Conservation (phyloP, 2,329 filamentous ascomycete species). For the Thielaviopsis euricoi region DNA sequence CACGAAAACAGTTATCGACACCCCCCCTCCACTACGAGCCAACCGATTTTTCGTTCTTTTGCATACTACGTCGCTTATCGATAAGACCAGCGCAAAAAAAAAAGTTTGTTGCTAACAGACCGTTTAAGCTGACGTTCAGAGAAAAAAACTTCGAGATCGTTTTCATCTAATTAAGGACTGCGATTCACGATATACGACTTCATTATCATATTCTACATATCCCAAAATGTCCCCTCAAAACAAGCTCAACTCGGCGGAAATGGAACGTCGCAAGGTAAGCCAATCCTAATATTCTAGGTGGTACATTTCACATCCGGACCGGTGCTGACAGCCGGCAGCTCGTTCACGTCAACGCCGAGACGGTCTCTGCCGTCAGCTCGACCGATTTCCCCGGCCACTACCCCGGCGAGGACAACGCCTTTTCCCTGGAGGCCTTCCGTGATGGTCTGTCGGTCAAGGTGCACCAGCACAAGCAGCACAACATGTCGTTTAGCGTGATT, state of each 20-base stretch:
- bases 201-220: background rate
- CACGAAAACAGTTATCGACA: background rate
- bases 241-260: slow-evolving; percentile 36
- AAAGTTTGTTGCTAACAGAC: slow-evolving; percentile 3
- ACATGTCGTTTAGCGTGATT: slow-evolving; percentile 78
- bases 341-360: slow-evolving; percentile 77
- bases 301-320: background rate
- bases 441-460: slow-evolving; percentile 59
- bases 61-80: slow-evolving; percentile 3
- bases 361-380: slow-evolving; percentile 72
- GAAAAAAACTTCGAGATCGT: background rate
- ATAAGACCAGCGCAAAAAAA: slow-evolving; percentile 9
- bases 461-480: slow-evolving; percentile 62
- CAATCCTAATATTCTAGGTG: background rate
- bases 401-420: slow-evolving; percentile 72
- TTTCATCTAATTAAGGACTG: background rate
- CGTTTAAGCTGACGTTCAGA: background rate
- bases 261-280: slow-evolving; percentile 44
- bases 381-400: slow-evolving; percentile 88
- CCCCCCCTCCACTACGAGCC: background rate
- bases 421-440: slow-evolving; percentile 58
- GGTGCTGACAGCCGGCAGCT: slow-evolving; percentile 35
- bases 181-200: background rate
- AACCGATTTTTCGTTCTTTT: background rate
- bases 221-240: slow-evolving; percentile 26